These are phyloP conservation scores for Henckelia pumila DNA, from an alignment of 257 asterid species.

Conservation along the genomic window DNA sequence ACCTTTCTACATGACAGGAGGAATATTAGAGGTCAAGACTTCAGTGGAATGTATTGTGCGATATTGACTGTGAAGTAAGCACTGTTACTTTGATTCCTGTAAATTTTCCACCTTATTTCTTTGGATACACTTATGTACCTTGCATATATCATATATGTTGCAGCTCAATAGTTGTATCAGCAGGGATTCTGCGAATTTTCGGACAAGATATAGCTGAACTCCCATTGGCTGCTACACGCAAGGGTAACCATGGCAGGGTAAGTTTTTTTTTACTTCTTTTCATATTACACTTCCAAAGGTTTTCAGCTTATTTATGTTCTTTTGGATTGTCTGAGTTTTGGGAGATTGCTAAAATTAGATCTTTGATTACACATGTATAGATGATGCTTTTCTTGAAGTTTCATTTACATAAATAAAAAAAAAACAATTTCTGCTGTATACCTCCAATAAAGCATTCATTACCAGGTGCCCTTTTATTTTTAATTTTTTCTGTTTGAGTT, in stretches of 20 bases:
- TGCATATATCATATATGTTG: constrained; percentile 23
- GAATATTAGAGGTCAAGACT: constrained; percentile 94
- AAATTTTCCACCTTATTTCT: neutral
- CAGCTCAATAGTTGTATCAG: constrained; percentile 56
- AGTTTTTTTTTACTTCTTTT: constrained; percentile 4
- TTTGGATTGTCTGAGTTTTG: neutral
- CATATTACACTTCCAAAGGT: neutral
- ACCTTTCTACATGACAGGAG: constrained; percentile 48
- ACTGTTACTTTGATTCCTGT: constrained; percentile 11
- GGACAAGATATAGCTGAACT: constrained; percentile 54
- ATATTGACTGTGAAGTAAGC: constrained; percentile 82
- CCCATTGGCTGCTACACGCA: constrained; percentile 49
- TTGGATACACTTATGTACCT: neutral
- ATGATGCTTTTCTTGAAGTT: neutral
- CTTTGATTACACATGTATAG: neutral
- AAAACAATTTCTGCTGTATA: neutral
- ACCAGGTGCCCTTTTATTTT: neutral
- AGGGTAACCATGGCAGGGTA: constrained; percentile 46
- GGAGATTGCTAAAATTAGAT: neutral
- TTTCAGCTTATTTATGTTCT: neutral
- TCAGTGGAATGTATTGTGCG: constrained; percentile 95
- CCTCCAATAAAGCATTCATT: neutral
- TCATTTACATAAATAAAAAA: neutral
- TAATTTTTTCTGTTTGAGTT: neutral
- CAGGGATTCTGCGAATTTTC: constrained; percentile 46